Percentiles rank a stretch among this genome's conserved stretches.
Evolutionary conservation across 768 basidiomycete genomes (phyloP).

Genomic region (Pisolithus tinctorius): DNA sequence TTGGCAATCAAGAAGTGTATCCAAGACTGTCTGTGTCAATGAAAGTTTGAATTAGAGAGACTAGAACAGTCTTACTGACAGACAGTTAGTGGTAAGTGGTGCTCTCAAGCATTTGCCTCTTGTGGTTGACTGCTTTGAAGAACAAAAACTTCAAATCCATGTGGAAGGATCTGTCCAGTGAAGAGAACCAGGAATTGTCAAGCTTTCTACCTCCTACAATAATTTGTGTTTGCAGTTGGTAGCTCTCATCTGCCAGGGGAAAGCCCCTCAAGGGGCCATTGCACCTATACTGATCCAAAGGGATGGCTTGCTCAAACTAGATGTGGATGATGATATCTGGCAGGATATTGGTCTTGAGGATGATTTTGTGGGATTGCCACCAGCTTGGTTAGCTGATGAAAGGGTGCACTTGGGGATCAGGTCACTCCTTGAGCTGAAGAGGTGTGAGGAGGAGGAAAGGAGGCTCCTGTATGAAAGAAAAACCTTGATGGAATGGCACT

Average conservation of each 20-base stretch:
- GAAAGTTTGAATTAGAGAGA: too few relatives aligned
- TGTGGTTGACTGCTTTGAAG: constrained; percentile 1
- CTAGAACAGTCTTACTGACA: too few relatives aligned
- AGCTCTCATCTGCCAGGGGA: constrained; percentile 9
- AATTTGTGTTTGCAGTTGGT: constrained; percentile 18
- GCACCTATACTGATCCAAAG: constrained; percentile 17
- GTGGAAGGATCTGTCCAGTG: constrained; percentile 18
- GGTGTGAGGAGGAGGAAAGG: constrained; percentile 18
- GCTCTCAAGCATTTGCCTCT: neutral
- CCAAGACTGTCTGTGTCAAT: too few relatives aligned
- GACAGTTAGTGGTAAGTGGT: too few relatives aligned
- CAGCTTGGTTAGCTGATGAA: constrained; percentile 16
- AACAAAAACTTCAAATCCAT: constrained; percentile 23
- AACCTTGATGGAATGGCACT: constrained; percentile 21
- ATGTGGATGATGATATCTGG: constrained; percentile 34
- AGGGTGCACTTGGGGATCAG: constrained; percentile 9
- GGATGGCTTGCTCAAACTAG: constrained; percentile 22
- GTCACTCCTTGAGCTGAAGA: constrained; percentile 14
- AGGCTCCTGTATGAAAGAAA: constrained; percentile 11
- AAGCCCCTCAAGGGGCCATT: constrained; percentile 19
- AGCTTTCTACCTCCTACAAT: constrained; percentile 23
- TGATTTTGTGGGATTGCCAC: constrained; percentile 4
- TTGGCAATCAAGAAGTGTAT: too few relatives aligned
- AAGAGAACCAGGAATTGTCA: constrained; percentile 22
- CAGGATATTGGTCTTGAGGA: constrained; percentile 26